A percentile compares a stretch with the other conserved stretches of the same genome.
Evolutionary conservation across 2,329 filamentous ascomycete species (phyloP).

Genomic region (Graphium sp.): DNA sequence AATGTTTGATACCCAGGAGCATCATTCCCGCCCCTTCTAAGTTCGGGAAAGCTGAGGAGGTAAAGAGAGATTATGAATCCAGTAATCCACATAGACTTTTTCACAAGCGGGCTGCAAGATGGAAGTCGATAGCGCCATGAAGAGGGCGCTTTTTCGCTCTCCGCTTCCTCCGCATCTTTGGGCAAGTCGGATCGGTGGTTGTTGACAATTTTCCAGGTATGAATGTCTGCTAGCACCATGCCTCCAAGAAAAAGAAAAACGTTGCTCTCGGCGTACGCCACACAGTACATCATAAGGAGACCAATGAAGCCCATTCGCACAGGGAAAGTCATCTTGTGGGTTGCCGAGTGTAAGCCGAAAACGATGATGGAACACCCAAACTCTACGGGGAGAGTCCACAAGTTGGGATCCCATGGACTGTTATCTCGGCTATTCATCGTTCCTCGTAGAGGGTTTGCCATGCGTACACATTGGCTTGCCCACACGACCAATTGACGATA

Average conservation of each 20-base stretch:
- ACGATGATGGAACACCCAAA: conserved; percentile 46
- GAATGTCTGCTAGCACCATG: conserved; percentile 38
- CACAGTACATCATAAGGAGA: conserved; percentile 43
- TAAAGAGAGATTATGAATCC: background rate
- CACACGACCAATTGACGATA: background rate
- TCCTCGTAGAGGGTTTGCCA: conserved; percentile 2
- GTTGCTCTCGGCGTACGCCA: conserved; percentile 51
- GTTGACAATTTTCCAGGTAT: too few species aligned
- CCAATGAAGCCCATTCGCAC: conserved; percentile 36
- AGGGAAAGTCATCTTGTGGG: conserved; percentile 25
- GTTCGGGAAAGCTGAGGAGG: conserved; percentile 2
- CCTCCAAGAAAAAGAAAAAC: conserved; percentile 42
- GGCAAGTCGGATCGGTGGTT: too few species aligned
- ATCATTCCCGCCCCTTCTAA: background rate
- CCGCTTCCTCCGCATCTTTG: too few species aligned
- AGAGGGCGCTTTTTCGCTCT: too few species aligned
- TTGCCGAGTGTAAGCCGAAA: conserved; percentile 40
- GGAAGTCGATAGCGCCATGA: too few species aligned
- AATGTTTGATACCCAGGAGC: conserved; percentile 27
- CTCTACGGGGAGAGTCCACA: conserved; percentile 49
- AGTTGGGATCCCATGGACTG: conserved; percentile 38
- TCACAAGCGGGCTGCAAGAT: too few species aligned
- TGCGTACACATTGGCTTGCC: background rate
- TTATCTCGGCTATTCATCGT: conserved; percentile 3
- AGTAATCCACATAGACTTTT: too few species aligned